phyloP scores from a whole-genome alignment of 2,329 filamentous ascomycete genomes.

The Trichoderma harzianum region DNA sequence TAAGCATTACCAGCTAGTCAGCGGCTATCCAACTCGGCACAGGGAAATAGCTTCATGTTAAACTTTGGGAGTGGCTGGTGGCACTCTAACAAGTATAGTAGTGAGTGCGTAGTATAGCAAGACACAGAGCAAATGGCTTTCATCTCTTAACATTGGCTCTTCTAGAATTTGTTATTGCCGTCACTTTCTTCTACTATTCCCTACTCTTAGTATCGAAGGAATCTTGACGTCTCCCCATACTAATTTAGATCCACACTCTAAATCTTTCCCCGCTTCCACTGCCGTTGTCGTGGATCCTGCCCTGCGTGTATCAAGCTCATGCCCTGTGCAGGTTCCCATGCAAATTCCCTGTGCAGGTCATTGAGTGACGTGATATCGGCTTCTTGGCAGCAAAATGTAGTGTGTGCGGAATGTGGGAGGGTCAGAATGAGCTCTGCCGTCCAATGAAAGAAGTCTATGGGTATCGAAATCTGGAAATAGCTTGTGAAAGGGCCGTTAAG shows the following conservation, averaged over 20 bases:
- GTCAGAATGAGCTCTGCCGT: not conserved
- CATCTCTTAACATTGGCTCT: not conserved
- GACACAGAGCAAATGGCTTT: not conserved
- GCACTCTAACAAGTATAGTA: not conserved
- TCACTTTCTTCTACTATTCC: not conserved
- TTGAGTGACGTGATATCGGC: not conserved
- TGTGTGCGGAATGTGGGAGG: not conserved
- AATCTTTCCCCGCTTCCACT: not conserved
- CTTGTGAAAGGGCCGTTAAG: not conserved
- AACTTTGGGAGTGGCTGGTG: not conserved
- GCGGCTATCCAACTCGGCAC: not conserved
- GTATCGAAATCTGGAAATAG: not conserved
- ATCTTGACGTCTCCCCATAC: not conserved
- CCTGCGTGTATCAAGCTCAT: constrained; percentile 25
- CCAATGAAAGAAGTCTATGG: not conserved
- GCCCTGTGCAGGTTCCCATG: constrained; percentile 3
- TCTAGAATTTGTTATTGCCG: not conserved
- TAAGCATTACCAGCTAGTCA: not conserved
- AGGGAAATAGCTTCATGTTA: not conserved
- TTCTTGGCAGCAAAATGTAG: not conserved
- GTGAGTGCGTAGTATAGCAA: not conserved
- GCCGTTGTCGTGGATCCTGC: constrained; percentile 14
- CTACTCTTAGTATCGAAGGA: not conserved
- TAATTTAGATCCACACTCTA: not conserved
- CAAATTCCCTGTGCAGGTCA: not conserved